Base-by-base conservation (phyloP, 2,329 filamentous ascomycete genomes). In the Tolypocladium tundrense region DNA sequence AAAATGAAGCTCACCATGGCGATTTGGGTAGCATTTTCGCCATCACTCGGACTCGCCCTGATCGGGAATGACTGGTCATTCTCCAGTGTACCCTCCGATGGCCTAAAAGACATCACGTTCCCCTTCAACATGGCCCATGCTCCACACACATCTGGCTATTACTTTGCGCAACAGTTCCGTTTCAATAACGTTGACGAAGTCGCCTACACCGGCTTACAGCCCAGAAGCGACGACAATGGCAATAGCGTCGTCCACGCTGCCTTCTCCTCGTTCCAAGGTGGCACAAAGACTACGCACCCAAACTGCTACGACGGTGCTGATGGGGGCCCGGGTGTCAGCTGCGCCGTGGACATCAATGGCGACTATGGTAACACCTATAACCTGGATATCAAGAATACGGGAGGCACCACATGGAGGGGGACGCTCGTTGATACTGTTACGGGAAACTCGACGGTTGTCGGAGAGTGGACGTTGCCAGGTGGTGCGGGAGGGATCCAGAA, bases 291-390 rank as follows among this genome's bases (percentile, higher is more conserved):
- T 1, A 24, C 11, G 8, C 56, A 66, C 35, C 16, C 57, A 0
- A 64, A 64, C 40, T 67, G 68, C 63, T 2, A 64, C 51, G 1
- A 62, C 54, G 57, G 67, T 37, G 63, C 69, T 58, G 63, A 72
- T 55, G 58, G 65, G 58, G 53, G 66, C 50, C 61, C 67, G 56
- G 58, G 64, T 11, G 59, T 66, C 10, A 64, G 67, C 57, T 64
- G 65, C 57, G 42, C 60, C 21, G 10, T 65, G 5, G 60, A 62
- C 2, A 53, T 66, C 7, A 31, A 45, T 0, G 59, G 57, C 4
- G 56, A 60, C 37, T 68, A 67, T 53, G 54, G 35, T 7, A 53
- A 62, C 45, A 65, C 58, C 9, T 66, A 60, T 39, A 59, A 65
- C 57, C 27, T 63, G 7, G 53, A 60, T 13, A 56, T 68, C 24